phyloP scores from a whole-genome alignment of 1,139 yeast genomes.

The Kurtzmaniella quercitrusa region DNA sequence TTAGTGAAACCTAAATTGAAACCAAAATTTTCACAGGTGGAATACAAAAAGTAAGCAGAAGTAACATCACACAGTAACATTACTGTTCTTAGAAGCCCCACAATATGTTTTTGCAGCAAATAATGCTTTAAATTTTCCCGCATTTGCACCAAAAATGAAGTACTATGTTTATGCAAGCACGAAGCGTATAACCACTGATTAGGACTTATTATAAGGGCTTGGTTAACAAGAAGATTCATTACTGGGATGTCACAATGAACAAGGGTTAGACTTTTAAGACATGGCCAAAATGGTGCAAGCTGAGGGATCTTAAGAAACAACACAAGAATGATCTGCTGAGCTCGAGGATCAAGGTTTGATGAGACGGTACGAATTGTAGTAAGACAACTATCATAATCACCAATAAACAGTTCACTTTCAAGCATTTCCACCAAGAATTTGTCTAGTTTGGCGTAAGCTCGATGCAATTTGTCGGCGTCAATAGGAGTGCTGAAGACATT shows the following conservation, averaged over 20 bases:
- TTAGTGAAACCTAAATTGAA: background rate
- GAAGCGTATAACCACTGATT: background rate
- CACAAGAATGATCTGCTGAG: conserved; percentile 2
- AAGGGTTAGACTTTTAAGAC: background rate
- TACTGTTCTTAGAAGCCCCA: background rate
- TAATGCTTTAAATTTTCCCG: background rate
- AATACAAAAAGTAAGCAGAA: background rate
- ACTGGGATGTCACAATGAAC: background rate
- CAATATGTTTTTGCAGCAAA: background rate
- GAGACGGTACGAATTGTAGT: background rate
- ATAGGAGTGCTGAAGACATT: background rate
- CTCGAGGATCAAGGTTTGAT: background rate
- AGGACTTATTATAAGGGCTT: background rate
- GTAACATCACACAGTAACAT: conserved; percentile 1
- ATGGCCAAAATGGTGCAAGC: conserved; percentile 2
- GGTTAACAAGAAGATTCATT: background rate
- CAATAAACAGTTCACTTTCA: background rate
- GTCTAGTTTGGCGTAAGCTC: background rate
- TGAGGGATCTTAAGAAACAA: conserved; percentile 4
- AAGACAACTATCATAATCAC: background rate
- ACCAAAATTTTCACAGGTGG: background rate
- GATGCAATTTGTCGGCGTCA: background rate
- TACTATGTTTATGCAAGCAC: background rate
- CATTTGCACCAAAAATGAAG: background rate
- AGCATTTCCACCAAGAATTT: background rate